Conservation (phyloP, 805 yeast genomes). For the Candida coleopterorum region DNA sequence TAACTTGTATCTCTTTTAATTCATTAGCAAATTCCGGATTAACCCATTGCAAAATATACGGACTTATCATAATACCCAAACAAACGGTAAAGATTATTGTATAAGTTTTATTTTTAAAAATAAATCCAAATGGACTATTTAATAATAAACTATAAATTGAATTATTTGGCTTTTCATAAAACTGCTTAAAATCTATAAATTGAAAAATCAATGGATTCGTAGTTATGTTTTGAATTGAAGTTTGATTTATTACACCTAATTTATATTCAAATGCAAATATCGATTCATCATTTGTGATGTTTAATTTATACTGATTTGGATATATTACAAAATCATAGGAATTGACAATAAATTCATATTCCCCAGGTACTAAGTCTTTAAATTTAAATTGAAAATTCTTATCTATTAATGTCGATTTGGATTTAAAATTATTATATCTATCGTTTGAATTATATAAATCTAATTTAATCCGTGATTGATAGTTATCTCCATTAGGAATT, state of each 20-base stretch:
- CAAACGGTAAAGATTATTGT: conserved; percentile 28
- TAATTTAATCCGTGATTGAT: conserved; percentile 27
- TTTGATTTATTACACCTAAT: conserved; percentile 16
- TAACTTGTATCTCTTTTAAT: conserved; percentile 11
- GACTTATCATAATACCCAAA: conserved; percentile 27
- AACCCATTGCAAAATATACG: conserved; percentile 24
- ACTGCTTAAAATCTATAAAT: conserved; percentile 21
- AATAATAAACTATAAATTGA: conserved; percentile 28
- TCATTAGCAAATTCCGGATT: conserved; percentile 36
- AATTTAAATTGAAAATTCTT: conserved; percentile 23
- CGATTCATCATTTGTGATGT: conserved; percentile 13
- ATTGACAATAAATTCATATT: conserved; percentile 27
- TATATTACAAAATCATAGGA: conserved; percentile 33
- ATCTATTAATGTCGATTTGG: conserved; percentile 16
- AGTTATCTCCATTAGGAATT: conserved; percentile 33
- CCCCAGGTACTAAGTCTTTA: conserved; percentile 23
- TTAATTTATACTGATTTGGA: conserved; percentile 21
- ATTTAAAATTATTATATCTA: conserved; percentile 3
- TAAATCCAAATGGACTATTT: conserved; percentile 39
- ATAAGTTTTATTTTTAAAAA: conserved; percentile 32
- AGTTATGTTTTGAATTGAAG: conserved; percentile 15
- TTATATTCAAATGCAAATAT: conserved; percentile 21
- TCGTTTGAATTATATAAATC: conserved; percentile 12
- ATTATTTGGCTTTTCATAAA: conserved; percentile 29
- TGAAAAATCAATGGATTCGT: conserved; percentile 19